Conservation (phyloP, 1,284 basidiomycete species). For the Ganoderma leucocontextum region DNA sequence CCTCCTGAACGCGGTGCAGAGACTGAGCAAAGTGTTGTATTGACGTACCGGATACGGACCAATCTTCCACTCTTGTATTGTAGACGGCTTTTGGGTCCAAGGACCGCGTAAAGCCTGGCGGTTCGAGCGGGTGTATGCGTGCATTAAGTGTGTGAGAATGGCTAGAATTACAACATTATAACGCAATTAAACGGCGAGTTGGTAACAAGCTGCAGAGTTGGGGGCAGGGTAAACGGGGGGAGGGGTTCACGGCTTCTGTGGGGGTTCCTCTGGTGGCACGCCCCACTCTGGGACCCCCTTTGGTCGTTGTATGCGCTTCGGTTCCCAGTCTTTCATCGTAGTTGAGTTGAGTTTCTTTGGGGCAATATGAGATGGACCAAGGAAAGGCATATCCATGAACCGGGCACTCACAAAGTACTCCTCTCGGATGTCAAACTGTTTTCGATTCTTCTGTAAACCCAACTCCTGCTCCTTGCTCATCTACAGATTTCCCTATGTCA, state of each 20-base stretch:
- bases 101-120: conserved; percentile 1
- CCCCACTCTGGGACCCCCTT: conserved; percentile 91
- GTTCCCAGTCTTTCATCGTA: conserved; percentile 83
- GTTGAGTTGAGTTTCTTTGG: conserved; percentile 70
- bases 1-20: conserved; percentile 81
- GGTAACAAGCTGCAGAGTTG: background rate
- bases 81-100: conserved; percentile 22
- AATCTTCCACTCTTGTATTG: conserved; percentile 21
- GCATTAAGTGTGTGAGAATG: background rate
- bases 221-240: background rate
- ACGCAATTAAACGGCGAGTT: no score
- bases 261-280: conserved; percentile 69
- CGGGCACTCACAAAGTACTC: conserved; percentile 88
- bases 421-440: conserved; percentile 92
- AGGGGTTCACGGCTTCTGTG: conserved; percentile 29
- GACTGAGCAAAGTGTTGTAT: conserved; percentile 80
- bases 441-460: conserved; percentile 80
- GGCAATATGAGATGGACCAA: conserved; percentile 8
- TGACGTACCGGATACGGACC: conserved; percentile 37
- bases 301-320: conserved; percentile 85
- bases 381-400: conserved; percentile 1
- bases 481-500: conserved; percentile 79
- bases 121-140: background rate
- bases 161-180: conserved; percentile 18
- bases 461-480: conserved; percentile 88